Base-by-base conservation (phyloP, 2,329 filamentous ascomycete genomes). In the Diaporthe nobilis region DNA sequence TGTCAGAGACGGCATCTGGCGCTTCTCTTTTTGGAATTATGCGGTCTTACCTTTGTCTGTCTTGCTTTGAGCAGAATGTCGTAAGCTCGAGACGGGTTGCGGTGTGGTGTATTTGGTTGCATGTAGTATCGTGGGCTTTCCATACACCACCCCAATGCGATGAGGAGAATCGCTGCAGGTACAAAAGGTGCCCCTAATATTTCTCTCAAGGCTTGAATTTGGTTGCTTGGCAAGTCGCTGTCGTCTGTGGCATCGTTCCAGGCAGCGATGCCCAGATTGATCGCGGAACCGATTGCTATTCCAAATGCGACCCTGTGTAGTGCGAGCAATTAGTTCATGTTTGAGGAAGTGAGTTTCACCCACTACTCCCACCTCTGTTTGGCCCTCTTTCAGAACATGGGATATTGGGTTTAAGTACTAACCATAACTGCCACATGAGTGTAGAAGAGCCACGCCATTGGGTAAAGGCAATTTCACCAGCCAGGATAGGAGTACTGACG, bases 401-500 rank as follows among this genome's bases (percentile, higher is more conserved):
- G 5, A 15, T 9, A 22, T 10, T 2, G 4, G 15, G 25, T 31
- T n/a, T 31, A 28, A 42, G 6, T 4, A 53, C 70, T 51, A n/a
- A 81, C 85, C 85, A 87, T 2, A 88, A 79, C 55, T 88, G 87
- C 86, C 87, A 88, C 6, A 85, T 85, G 0, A 88, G 81, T 22
- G 88, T 86, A 1, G 85, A 85, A 17, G 85, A 86, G 1, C 87
- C 87, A 79, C 87, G 82, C 87, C 87, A 88, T 76, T 85, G 87
- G 0, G 86, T 85, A 20, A 87, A 82, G 0, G 86, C 85, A 0
- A 86, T 87, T 78, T 88, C 87, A 10, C 85, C 85, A 3, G 86
- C 86, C 3, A 88, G 81, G 22, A 88, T 87, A 0, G 87, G 85
- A 0, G 86, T 86, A 51, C 86, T 88, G 49, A 88, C 86, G 0